A percentile compares a stretch with the other conserved stretches of the same genome.
Conservation (phyloP, 305 asterid genomes). For the Andrographis paniculata region DNA sequence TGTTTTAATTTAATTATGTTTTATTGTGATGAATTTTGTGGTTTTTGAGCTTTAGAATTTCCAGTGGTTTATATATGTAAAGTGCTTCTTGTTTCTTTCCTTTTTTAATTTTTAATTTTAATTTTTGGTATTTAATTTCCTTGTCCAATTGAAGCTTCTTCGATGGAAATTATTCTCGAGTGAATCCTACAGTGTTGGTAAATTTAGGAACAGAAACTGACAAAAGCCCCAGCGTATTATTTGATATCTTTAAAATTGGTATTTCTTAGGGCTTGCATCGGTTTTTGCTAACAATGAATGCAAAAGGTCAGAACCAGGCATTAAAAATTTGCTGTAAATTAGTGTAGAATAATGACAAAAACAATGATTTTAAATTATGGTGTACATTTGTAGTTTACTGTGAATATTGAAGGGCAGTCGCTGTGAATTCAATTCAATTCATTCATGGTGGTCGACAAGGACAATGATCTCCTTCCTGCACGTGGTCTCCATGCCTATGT, state of each 20-base stretch:
- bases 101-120: neutral
- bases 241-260: slow-evolving; percentile 19
- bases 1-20: neutral
- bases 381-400: no score
- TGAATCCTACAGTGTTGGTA: slow-evolving; percentile 29
- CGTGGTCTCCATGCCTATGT: slow-evolving; percentile 55
- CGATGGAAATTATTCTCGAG: slow-evolving; percentile 20
- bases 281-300: no score
- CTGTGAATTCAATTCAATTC: slow-evolving; percentile 26
- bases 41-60: neutral
- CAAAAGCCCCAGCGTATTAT: slow-evolving; percentile 28
- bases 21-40: neutral
- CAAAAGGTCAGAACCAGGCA: no score
- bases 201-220: slow-evolving; percentile 45
- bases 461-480: slow-evolving; percentile 34
- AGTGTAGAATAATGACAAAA: no score
- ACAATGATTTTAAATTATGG: no score
- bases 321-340: no score
- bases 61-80: neutral
- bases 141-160: slow-evolving; percentile 18
- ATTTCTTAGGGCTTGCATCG: neutral
- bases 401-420: slow-evolving; percentile 19
- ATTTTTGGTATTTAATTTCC: neutral
- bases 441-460: slow-evolving; percentile 36
- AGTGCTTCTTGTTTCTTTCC: neutral